Percentiles rank a stretch among this genome's conserved stretches.
Conservation (phyloP, 23 red algal species). For the Gracilariopsis chorda region DNA sequence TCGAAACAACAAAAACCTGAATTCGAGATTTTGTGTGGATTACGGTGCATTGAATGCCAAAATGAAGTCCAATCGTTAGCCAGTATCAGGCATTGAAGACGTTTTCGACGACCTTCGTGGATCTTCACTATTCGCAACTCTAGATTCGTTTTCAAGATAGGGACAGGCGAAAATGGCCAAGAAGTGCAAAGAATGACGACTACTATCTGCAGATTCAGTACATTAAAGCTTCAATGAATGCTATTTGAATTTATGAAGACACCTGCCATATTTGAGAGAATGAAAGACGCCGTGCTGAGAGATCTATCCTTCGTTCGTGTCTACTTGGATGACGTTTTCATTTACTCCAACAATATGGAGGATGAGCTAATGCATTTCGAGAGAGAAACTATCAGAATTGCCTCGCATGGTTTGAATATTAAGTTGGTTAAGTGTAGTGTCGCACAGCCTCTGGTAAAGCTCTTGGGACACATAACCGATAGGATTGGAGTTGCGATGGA, state of each 20-base stretch:
- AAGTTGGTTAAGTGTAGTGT: not conserved
- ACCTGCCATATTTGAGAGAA: constrained; percentile 20
- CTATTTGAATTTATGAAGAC: constrained; percentile 27
- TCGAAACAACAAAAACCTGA: constrained; percentile 6
- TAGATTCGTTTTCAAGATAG: not conserved
- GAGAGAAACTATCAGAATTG: too few species aligned
- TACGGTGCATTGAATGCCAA: constrained; percentile 7
- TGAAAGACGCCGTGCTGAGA: not conserved
- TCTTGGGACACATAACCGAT: not conserved
- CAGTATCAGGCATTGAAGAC: constrained; percentile 10
- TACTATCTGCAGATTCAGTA: not conserved
- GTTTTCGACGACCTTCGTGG: constrained; percentile 1
- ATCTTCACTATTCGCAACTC: not conserved
- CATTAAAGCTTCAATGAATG: not conserved
- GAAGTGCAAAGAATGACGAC: constrained; percentile 10
- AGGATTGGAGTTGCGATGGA: not conserved
- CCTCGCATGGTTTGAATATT: not conserved
- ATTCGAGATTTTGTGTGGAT: constrained; percentile 11
- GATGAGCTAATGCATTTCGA: too few species aligned
- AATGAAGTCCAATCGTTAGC: not conserved
- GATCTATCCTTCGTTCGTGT: not conserved
- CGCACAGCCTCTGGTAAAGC: not conserved
- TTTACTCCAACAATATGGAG: not conserved
- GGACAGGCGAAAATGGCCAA: not conserved
- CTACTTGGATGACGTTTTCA: not conserved